Percentiles rank a stretch among this genome's conserved stretches.
Evolutionary conservation across 768 basidiomycete genomes (phyloP).

Genomic region (Podaxis sp.): DNA sequence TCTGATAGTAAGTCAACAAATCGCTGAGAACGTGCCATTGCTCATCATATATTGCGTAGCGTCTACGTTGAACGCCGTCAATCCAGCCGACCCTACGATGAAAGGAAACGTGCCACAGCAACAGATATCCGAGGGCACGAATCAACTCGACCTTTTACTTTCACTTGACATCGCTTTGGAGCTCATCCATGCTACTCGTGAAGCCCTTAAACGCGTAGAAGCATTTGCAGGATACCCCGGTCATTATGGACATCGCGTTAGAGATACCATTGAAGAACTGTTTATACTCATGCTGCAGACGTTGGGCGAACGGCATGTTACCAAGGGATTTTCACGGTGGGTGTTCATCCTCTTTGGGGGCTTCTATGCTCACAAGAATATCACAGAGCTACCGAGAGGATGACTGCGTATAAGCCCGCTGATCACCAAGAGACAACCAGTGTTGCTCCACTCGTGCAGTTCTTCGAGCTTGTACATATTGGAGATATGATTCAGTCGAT

Average conservation of each 20-base stretch:
- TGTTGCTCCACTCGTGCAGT: constrained; percentile 92
- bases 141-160: constrained; percentile 79
- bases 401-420: constrained; percentile 86
- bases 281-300: constrained; percentile 84
- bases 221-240: constrained; percentile 89
- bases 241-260: constrained; percentile 80
- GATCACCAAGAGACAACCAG: constrained; percentile 79
- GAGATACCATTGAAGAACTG: constrained; percentile 92
- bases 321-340: constrained; percentile 75
- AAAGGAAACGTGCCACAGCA: constrained; percentile 15
- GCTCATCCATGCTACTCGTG: constrained; percentile 91
- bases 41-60: background rate
- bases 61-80: background rate
- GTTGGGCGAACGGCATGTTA: constrained; percentile 76
- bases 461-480: constrained; percentile 96
- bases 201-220: constrained; percentile 88
- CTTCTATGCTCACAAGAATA: constrained; percentile 6
- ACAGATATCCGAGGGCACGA: constrained; percentile 12
- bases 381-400: constrained; percentile 80
- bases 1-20: constrained; percentile 6
- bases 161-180: constrained; percentile 90
- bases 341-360: constrained; percentile 31
- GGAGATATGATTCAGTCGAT: constrained; percentile 98
- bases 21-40: background rate
- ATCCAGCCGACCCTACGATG: background rate